These are phyloP conservation scores for Chrysoporthe puriensis DNA, from an alignment of 2,329 filamentous ascomycete species.

Conservation along the genomic window DNA sequence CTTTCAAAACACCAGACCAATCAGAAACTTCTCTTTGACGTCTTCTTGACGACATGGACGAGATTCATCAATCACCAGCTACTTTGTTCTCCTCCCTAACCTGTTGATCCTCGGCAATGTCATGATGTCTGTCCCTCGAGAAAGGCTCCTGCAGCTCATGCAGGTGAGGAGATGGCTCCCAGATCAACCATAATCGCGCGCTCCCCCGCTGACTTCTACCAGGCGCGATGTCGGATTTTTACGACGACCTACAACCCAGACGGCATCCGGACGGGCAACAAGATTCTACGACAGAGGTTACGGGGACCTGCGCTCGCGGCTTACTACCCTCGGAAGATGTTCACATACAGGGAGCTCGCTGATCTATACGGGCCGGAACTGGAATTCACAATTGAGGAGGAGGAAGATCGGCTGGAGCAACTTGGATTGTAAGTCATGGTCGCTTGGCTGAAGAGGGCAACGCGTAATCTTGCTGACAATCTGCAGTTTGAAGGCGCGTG, in stretches of 20 bases:
- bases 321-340: constrained; percentile 83
- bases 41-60: constrained; percentile 11
- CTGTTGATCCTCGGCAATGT: constrained; percentile 33
- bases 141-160: constrained; percentile 71
- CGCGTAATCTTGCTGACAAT: constrained; percentile 23
- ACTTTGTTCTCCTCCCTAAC: not conserved
- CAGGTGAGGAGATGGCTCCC: constrained; percentile 59
- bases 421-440: constrained; percentile 61
- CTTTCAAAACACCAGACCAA: constrained; percentile 32
- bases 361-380: constrained; percentile 69
- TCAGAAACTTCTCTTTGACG: constrained; percentile 24
- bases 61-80: constrained; percentile 1
- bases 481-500: constrained; percentile 71
- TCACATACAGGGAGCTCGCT: constrained; percentile 74
- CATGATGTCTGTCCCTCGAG: constrained; percentile 66
- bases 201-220: constrained; percentile 20
- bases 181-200: constrained; percentile 10
- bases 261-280: constrained; percentile 81
- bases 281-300: constrained; percentile 85
- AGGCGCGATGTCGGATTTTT: constrained; percentile 93
- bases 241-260: constrained; percentile 89
- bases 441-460: not conserved
- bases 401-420: constrained; percentile 79
- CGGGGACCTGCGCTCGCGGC: constrained; percentile 79
- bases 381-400: constrained; percentile 72